Percentiles rank a stretch among this genome's conserved stretches.
Conservation (phyloP, 2,329 filamentous ascomycete genomes). For the Aspergillus melleus region DNA sequence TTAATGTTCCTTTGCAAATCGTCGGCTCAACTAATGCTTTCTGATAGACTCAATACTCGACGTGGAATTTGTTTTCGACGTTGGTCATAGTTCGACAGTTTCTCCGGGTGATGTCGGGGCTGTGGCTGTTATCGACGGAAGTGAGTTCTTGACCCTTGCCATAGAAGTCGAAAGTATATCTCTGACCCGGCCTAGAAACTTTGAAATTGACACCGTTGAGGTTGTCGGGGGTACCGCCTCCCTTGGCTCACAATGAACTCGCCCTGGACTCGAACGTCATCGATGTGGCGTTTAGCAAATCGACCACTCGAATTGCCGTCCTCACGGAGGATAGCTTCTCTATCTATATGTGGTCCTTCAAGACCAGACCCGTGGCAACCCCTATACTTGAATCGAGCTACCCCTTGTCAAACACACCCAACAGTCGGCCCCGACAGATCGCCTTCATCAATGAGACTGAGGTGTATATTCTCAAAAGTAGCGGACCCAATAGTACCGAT, state of each 20-base stretch:
- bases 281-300: constrained; percentile 72
- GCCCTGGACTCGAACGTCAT: constrained; percentile 61
- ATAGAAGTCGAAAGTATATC: not conserved
- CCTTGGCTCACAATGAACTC: constrained; percentile 83
- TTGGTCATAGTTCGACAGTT: constrained; percentile 66
- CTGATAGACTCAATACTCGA: constrained; percentile 52
- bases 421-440: constrained; percentile 46
- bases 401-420: constrained; percentile 29
- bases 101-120: constrained; percentile 76
- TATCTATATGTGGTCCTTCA: constrained; percentile 68
- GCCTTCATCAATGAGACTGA: constrained; percentile 45
- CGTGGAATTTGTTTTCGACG: constrained; percentile 67
- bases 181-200: constrained; percentile 43
- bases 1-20: constrained; percentile 7
- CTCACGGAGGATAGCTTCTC: constrained; percentile 67
- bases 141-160: constrained; percentile 36
- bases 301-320: constrained; percentile 67
- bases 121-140: constrained; percentile 82
- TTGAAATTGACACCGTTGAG: constrained; percentile 85
- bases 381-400: constrained; percentile 42
- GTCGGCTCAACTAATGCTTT: constrained; percentile 2
- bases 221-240: constrained; percentile 82
- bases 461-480: constrained; percentile 44
- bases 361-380: constrained; percentile 38
- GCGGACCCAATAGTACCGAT: constrained; percentile 27